These are phyloP conservation scores for Venturia carpophila DNA, from an alignment of 2,329 filamentous ascomycete genomes.

Conservation along the genomic window DNA sequence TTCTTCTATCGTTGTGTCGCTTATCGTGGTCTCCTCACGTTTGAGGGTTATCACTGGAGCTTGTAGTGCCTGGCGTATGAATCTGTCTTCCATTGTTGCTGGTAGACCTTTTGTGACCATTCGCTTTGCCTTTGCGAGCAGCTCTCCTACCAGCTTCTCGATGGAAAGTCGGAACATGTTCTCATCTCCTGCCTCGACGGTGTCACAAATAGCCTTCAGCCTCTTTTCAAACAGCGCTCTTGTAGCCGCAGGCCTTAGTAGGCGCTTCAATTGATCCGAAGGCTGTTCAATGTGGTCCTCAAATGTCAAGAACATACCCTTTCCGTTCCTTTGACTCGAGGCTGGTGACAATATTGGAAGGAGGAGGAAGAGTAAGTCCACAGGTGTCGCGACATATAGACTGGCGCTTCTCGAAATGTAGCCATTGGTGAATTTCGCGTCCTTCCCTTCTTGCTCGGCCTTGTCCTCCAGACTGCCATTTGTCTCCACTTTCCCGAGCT, in stretches of 20 bases:
- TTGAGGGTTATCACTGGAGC: slow-evolving; percentile 64
- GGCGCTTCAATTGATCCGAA: slow-evolving; percentile 50
- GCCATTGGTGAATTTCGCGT: slow-evolving; percentile 27
- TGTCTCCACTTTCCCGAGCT: slow-evolving; percentile 21
- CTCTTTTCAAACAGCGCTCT: slow-evolving; percentile 49
- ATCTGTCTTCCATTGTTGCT: slow-evolving; percentile 74
- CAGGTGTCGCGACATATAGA: slow-evolving; percentile 72
- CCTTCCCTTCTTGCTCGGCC: slow-evolving; percentile 15
- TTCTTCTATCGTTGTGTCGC: slow-evolving; percentile 16
- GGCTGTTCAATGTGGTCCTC: slow-evolving; percentile 64
- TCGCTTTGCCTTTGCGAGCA: slow-evolving; percentile 63
- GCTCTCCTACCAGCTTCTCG: slow-evolving; percentile 56
- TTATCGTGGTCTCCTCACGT: slow-evolving; percentile 44
- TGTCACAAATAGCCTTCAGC: slow-evolving; percentile 68
- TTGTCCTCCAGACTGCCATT: slow-evolving; percentile 12
- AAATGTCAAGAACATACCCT: slow-evolving; percentile 57
- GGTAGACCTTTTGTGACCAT: slow-evolving; percentile 63
- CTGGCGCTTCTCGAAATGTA: slow-evolving; percentile 60
- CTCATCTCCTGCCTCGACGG: slow-evolving; percentile 74
- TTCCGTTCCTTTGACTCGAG: slow-evolving; percentile 39
- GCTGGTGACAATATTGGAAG: slow-evolving; percentile 58
- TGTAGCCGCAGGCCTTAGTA: slow-evolving; percentile 42
- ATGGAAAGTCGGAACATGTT: slow-evolving; percentile 63
- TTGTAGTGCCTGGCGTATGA: slow-evolving; percentile 68
- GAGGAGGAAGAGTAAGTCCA: slow-evolving; percentile 79